Base-by-base conservation (phyloP, 805 yeast genomes). In the Kuraishia hungarica region DNA sequence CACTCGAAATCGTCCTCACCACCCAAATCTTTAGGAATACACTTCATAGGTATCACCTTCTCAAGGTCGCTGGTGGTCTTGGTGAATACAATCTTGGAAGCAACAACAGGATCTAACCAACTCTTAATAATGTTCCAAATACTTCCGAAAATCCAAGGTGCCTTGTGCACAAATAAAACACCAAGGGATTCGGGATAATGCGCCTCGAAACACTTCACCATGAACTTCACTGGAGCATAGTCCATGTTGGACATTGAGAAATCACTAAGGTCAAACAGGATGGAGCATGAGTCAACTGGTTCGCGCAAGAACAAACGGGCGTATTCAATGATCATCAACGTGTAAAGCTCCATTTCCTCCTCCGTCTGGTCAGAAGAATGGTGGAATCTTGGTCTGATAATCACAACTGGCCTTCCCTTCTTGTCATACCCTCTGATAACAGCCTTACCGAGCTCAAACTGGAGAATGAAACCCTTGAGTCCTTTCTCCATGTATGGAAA, bases 61-160 rank as follows among this genome's bases (percentile, higher is more conserved):
- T 73, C 75, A 62, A 93, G 71, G 55, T 94, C 97, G 55, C 82
- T 79, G 24, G 74, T 67, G 60, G 75, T 76, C 64, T 87, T 86
- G 23, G 97, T 88, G 72, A 93, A 94, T 50, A 82, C 80, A 62
- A 94, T 89, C 71, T 93, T 93, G 24, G 93, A 78, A 0, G 97
- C 96, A 55, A 93, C 97, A 23, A 89, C 97, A 2, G 98, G 98
- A 67, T 94, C 98, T 56, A 93, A 76, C 98, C 97, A 93, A 62
- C 86, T 84, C 69, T 89, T 90, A 63, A 94, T 83, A 61, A 93
- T 82, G 61, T 85, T 87, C 98, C 99, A 94, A 57, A 93, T 89
- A 23, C 97, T 93, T 53, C 88, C 83, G 73, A 94, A 94, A 54
- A 94, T 82, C 98, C 97, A 91, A 26, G 99, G 99, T 0, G 99